These are phyloP conservation scores for Fusarium sp. DNA, from an alignment of 2,329 filamentous ascomycete genomes.

Conservation along the genomic window DNA sequence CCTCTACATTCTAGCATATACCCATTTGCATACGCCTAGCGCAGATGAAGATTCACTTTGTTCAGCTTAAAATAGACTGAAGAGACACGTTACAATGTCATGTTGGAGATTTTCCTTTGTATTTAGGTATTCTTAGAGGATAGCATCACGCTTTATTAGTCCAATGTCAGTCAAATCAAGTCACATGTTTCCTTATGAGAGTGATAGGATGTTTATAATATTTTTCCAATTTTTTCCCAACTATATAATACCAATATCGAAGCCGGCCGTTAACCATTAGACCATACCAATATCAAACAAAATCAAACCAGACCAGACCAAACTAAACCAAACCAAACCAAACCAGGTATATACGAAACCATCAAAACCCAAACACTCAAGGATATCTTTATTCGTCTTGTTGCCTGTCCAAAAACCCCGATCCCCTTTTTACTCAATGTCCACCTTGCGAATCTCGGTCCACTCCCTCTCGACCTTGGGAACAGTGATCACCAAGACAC, in stretches of 20 bases:
- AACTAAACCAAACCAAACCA: neutral
- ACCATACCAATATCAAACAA: neutral
- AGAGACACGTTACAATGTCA: slow-evolving; percentile 21
- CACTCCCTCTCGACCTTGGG: slow-evolving; percentile 74
- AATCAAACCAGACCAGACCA: neutral
- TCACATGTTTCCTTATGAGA: neutral
- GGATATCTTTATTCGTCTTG: neutral
- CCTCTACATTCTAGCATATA: slow-evolving; percentile 49
- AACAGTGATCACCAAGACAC: slow-evolving; percentile 76
- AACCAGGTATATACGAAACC: slow-evolving; percentile 22
- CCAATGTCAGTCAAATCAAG: neutral
- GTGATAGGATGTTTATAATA: neutral
- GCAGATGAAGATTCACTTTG: slow-evolving; percentile 40
- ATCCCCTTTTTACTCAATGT: slow-evolving; percentile 57
- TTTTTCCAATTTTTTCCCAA: slow-evolving; percentile 8
- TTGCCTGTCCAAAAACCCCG: neutral
- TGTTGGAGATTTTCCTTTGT: neutral
- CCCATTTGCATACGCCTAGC: slow-evolving; percentile 48
- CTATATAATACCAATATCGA: slow-evolving; percentile 6
- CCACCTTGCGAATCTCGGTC: slow-evolving; percentile 68
- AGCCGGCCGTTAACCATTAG: neutral
- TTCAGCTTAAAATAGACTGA: slow-evolving; percentile 37
- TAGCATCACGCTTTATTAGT: neutral
- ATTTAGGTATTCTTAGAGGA: neutral
- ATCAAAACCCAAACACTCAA: slow-evolving; percentile 4